Evolutionary conservation across 192 early-diverging fungal species (phyloP).

Genomic region (Coemansia sp.): DNA sequence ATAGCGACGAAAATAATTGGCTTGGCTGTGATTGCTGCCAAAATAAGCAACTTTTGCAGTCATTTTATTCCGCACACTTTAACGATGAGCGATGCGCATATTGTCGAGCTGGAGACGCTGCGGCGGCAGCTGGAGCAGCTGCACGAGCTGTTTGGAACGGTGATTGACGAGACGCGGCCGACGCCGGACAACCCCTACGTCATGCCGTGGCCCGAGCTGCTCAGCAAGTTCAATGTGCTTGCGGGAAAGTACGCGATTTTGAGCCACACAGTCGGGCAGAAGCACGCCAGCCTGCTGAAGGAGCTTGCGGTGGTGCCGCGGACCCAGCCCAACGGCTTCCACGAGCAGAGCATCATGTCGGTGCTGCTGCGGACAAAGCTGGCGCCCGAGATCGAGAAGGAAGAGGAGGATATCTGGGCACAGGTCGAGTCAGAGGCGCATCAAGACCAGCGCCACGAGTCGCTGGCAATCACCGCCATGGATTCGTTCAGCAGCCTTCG

Average conservation of each 20-base stretch:
- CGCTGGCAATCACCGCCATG: conserved; percentile 37
- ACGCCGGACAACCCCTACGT: conserved; percentile 41
- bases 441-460: conserved; percentile 39
- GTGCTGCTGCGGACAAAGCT: conserved; percentile 54
- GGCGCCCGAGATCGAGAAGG: conserved; percentile 52
- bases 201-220: conserved; percentile 48
- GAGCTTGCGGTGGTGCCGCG: conserved; percentile 47
- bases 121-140: conserved; percentile 54
- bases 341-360: conserved; percentile 51
- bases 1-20: not conserved
- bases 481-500: conserved; percentile 30
- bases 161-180: conserved; percentile 49
- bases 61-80: too few species aligned
- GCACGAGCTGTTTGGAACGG: conserved; percentile 43
- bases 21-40: too few species aligned
- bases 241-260: conserved; percentile 49
- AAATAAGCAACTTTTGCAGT: too few species aligned
- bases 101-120: conserved; percentile 50
- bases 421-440: conserved; percentile 23
- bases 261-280: conserved; percentile 37
- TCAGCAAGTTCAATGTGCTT: conserved; percentile 56
- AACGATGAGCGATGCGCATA: conserved; percentile 26
- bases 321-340: conserved; percentile 34
- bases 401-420: conserved; percentile 43
- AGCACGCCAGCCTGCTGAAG: conserved; percentile 34